These are phyloP conservation scores for Theileria annulata DNA, from an alignment of 169 alveolate species.

Conservation along the genomic window DNA sequence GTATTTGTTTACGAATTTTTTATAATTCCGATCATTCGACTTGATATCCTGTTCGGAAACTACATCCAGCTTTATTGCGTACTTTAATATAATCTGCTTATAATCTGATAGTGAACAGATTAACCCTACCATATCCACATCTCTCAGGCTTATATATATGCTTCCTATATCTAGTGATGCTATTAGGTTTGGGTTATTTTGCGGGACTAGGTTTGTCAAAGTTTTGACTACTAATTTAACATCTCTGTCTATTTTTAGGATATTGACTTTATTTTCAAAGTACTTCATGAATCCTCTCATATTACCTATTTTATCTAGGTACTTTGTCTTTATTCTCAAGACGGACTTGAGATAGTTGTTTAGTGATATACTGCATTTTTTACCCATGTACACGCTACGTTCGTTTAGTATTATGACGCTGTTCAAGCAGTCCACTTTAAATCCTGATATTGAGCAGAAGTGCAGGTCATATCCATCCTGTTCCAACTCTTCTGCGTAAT, in stretches of 20 bases:
- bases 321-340: neutral
- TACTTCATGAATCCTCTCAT: constrained; percentile 7
- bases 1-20: neutral
- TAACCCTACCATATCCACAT: constrained; percentile 37
- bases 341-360: constrained; percentile 35
- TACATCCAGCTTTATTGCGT: constrained; percentile 28
- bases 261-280: constrained; percentile 7
- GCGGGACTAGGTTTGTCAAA: constrained; percentile 10
- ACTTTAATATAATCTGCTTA: constrained; percentile 25
- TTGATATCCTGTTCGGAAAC: constrained; percentile 12
- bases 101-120: constrained; percentile 27
- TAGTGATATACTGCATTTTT: constrained; percentile 10
- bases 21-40: neutral
- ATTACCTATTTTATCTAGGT: constrained; percentile 17
- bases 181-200: constrained; percentile 20
- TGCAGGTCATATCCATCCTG: constrained; percentile 42
- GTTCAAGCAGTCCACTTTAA: constrained; percentile 18
- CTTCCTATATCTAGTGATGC: constrained; percentile 30
- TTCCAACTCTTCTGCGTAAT: neutral
- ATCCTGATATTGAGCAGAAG: constrained; percentile 13
- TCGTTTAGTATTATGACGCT: constrained; percentile 28
- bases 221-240: constrained; percentile 13
- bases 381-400: constrained; percentile 40
- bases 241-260: constrained; percentile 9
- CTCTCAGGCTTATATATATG: constrained; percentile 47